Conservation (phyloP, 2,329 filamentous ascomycete species). For the Neonectria punicea region DNA sequence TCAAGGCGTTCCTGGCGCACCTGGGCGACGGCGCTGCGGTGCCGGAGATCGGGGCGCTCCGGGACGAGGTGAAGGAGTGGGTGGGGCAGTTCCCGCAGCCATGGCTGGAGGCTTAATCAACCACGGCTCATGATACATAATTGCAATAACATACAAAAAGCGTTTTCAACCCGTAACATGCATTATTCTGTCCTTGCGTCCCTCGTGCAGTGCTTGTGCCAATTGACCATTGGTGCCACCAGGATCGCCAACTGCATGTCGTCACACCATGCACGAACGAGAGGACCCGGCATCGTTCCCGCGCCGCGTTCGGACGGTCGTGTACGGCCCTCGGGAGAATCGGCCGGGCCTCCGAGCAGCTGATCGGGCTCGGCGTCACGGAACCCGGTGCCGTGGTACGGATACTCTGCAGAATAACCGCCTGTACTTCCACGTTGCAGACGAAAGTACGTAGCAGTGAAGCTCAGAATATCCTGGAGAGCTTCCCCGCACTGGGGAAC, state of each 20-base stretch:
- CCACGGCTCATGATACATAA: constrained; percentile 14
- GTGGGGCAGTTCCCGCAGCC: constrained; percentile 59
- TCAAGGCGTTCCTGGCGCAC: constrained; percentile 73
- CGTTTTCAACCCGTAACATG: constrained; percentile 12
- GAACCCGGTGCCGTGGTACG: background rate
- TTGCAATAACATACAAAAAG: constrained; percentile 6
- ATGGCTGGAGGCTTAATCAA: constrained; percentile 40
- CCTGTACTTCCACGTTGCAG: background rate
- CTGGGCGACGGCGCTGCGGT: constrained; percentile 73
- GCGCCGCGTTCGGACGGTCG: background rate
- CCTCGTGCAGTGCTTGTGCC: background rate
- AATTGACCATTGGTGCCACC: background rate
- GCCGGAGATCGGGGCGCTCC: constrained; percentile 73
- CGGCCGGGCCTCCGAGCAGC: background rate
- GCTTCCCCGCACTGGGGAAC: constrained; percentile 1
- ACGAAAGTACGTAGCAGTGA: too few species aligned
- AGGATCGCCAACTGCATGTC: background rate
- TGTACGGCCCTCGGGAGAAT: background rate
- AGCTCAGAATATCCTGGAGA: background rate
- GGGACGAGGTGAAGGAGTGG: constrained; percentile 77
- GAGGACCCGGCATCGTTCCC: background rate
- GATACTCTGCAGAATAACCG: background rate
- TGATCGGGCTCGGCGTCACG: background rate
- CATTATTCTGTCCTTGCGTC: background rate
- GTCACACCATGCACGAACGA: background rate